phyloP scores from a whole-genome alignment of 345 rosid genomes.

The Citrus cavaleriei region DNA sequence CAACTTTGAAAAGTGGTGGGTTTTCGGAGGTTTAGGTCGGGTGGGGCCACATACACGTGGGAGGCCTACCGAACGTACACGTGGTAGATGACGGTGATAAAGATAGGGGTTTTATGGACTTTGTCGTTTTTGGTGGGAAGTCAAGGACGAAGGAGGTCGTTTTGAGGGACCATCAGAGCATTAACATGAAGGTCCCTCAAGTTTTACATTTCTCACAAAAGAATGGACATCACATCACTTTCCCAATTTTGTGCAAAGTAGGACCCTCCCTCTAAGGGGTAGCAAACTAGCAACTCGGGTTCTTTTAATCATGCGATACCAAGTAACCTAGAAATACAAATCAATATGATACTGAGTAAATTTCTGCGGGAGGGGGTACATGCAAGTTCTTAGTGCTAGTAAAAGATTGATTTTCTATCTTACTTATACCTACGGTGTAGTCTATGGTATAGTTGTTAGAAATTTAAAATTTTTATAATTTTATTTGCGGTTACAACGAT shows the following conservation, averaged over 20 bases:
- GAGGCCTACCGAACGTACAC: not conserved
- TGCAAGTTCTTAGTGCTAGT: too few relatives aligned
- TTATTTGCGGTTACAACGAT: too few relatives aligned
- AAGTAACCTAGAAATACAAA: too few relatives aligned
- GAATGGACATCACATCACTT: too few relatives aligned
- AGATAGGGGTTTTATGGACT: conserved; percentile 2
- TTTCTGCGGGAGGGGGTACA: too few relatives aligned
- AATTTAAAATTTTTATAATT: too few relatives aligned
- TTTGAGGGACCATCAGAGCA: conserved; percentile 18
- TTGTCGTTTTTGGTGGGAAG: conserved; percentile 16
- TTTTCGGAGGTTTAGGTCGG: not conserved
- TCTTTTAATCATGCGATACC: too few relatives aligned
- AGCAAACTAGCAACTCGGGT: too few relatives aligned
- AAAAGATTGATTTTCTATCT: too few relatives aligned
- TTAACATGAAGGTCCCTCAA: not conserved
- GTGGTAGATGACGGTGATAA: not conserved
- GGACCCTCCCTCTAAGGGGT: not conserved
- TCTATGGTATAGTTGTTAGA: too few relatives aligned
- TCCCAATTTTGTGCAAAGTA: not conserved
- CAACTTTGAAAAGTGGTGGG: conserved; percentile 42
- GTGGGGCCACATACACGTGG: conserved; percentile 24
- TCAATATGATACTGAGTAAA: too few relatives aligned
- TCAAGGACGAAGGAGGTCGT: conserved; percentile 4
- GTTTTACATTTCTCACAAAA: not conserved
- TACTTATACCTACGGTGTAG: too few relatives aligned